phyloP scores from a whole-genome alignment of 139 green algal species.

The Mesostigma viride region DNA sequence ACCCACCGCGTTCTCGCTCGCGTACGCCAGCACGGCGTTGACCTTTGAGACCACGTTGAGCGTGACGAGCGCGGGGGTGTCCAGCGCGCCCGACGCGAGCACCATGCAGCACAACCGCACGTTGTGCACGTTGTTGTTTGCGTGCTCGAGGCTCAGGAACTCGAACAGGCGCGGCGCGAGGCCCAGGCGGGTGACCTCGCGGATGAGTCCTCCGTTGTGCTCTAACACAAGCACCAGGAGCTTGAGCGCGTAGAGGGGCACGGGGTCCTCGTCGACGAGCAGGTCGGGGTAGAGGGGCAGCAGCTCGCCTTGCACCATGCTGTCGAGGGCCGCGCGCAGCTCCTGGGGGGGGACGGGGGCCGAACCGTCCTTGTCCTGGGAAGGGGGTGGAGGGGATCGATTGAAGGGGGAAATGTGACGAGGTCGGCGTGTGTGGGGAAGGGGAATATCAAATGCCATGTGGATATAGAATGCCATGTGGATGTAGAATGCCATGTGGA shows the following conservation, averaged over 20 bases:
- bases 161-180: slow-evolving; percentile 65
- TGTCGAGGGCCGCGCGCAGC: background rate
- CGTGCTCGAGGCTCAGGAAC: slow-evolving; percentile 69
- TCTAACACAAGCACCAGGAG: slow-evolving; percentile 46
- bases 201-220: background rate
- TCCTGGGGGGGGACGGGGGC: background rate
- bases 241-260: slow-evolving; percentile 84
- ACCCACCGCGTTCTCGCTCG: slow-evolving; percentile 65
- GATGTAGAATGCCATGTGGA: no score
- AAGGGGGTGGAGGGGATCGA: background rate
- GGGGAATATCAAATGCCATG: no score
- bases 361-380: background rate
- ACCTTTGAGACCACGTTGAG: slow-evolving; percentile 5
- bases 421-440: background rate
- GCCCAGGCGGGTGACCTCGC: slow-evolving; percentile 40
- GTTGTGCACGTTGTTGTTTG: slow-evolving; percentile 92
- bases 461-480: no score
- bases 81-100: slow-evolving; percentile 30
- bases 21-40: slow-evolving; percentile 61
- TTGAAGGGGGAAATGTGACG: background rate
- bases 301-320: no score
- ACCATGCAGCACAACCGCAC: slow-evolving; percentile 68
- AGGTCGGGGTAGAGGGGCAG: slow-evolving; percentile 66
- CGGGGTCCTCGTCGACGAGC: slow-evolving; percentile 65
- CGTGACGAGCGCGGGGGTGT: slow-evolving; percentile 16